Conservation (phyloP, 345 rosid genomes). For the Salix arbutifolia region DNA sequence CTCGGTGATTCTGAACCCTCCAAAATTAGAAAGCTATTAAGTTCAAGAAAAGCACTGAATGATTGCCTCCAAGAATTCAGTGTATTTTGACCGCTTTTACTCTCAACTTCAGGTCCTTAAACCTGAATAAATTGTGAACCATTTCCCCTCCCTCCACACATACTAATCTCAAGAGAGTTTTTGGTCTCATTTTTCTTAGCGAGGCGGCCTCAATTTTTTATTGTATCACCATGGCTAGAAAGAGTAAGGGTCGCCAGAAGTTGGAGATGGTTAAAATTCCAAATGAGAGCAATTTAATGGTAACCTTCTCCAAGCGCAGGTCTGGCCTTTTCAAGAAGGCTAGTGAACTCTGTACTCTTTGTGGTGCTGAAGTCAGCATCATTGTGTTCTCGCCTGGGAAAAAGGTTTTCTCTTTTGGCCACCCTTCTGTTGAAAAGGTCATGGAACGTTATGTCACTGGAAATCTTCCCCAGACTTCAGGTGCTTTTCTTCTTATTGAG, state of each 20-base stretch:
- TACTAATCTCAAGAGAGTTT: not conserved
- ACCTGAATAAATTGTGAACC: slow-evolving; percentile 8
- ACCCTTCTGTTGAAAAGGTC: slow-evolving; percentile 17
- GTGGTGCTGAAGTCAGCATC: slow-evolving; percentile 21
- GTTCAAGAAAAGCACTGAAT: not conserved
- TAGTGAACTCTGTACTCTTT: slow-evolving; percentile 25
- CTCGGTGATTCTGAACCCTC: not conserved
- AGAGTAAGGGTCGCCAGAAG: slow-evolving; percentile 15
- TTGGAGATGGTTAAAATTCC: slow-evolving; percentile 19
- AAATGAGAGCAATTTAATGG: slow-evolving; percentile 20
- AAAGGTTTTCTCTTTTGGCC: slow-evolving; percentile 23
- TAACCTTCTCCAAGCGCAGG: slow-evolving; percentile 23
- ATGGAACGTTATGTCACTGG: slow-evolving; percentile 18
- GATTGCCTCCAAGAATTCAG: not conserved
- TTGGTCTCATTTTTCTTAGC: not conserved
- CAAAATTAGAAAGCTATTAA: slow-evolving; percentile 15
- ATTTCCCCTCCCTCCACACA: not conserved
- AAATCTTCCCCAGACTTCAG: slow-evolving; percentile 11
- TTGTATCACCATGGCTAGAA: slow-evolving; percentile 3
- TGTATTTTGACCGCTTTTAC: slow-evolving; percentile 1
- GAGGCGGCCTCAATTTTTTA: not conserved
- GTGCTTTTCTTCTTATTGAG: slow-evolving; percentile 34
- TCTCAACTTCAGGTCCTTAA: not conserved
- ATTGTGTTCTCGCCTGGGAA: slow-evolving; percentile 23
- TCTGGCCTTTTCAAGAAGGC: slow-evolving; percentile 26